Base-by-base conservation (phyloP, 2,329 filamentous ascomycete genomes). In the Corniculantispora saksenae region DNA sequence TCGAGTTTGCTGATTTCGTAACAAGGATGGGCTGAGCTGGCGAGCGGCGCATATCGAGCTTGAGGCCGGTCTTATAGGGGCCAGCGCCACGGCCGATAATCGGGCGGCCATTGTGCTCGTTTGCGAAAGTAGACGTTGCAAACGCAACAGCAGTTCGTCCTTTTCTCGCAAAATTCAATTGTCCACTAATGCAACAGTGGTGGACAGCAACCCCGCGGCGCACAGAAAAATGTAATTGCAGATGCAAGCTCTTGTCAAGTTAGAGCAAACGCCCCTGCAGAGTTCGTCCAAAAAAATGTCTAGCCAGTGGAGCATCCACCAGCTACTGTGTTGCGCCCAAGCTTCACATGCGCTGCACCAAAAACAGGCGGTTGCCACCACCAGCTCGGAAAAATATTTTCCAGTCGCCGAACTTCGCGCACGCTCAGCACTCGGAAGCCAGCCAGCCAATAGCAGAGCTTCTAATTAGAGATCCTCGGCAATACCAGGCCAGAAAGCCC, bases 381-480 rank as follows among this genome's bases (percentile, higher is more conserved):
- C 32, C 1, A n/a, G 2, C 29, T 12, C 69, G 71, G 73, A 69
- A 65, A 53, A 69, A 69, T 47, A 60, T 74, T 76, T 61, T 75
- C 76, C 70, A 75, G 68, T 29, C 57, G 66, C 69, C 69, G 55
- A 69, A 65, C 68, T 67, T 69, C 71, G 71, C 72, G 67, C 68
- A 70, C 15, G 6, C 25, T 38, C 38, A 35, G 15, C 69, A 63
- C 62, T 67, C 70, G 73, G 71, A 69, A 72, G 60, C 61, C 40
- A 40, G 13, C 47, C 67, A 72, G 66, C 82, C 82, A 84, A 84
- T 84, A 75, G 80, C 64, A 70, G 66, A 69, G 66, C 69, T 72
- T 69, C 71, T 75, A 81, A 79, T 83, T 81, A 75, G 68, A 77
- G 75, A 79, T 80, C 81, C 82, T 84, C 82, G 83, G 83, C 80